Evolutionary conservation across 208 protist species (phyloP).

Genomic region (Kentomonas sorsogonicus): DNA sequence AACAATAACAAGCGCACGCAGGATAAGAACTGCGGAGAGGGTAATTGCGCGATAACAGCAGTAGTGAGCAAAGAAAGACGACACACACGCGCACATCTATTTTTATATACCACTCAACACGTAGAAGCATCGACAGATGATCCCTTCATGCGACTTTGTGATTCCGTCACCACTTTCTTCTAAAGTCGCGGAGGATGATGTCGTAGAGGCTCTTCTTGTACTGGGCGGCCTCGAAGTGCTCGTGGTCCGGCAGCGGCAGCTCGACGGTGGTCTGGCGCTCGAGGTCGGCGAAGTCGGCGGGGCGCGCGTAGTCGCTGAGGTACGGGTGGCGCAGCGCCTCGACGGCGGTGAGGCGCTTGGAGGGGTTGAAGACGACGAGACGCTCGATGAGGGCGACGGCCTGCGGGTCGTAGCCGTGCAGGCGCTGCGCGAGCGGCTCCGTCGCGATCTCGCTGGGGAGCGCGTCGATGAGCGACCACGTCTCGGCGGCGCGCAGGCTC

Average conservation of each 20-base stretch:
- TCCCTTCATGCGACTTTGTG: no score
- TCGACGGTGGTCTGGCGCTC: constrained; percentile 28
- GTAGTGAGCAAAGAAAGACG: no score
- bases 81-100: no score
- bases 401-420: constrained; percentile 61
- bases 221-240: constrained; percentile 52
- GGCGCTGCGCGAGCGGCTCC: constrained; percentile 53
- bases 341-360: constrained; percentile 66
- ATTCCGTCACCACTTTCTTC: no score
- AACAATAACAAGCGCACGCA: no score
- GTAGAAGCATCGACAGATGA: no score
- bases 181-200: constrained; percentile 37
- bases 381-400: constrained; percentile 82
- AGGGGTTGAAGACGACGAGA: constrained; percentile 88
- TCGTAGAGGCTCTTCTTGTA: constrained; percentile 71
- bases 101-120: no score
- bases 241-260: constrained; percentile 62
- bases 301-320: constrained; percentile 58
- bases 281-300: constrained; percentile 42
- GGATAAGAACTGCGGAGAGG: no score
- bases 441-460: constrained; percentile 39
- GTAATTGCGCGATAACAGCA: no score
- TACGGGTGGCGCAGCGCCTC: constrained; percentile 89
- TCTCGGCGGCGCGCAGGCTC: constrained; percentile 84
- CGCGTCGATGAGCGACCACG: constrained; percentile 79